Evolutionary conservation across 768 basidiomycete species (phyloP).

Genomic region (Botryobasidium botryosum): DNA sequence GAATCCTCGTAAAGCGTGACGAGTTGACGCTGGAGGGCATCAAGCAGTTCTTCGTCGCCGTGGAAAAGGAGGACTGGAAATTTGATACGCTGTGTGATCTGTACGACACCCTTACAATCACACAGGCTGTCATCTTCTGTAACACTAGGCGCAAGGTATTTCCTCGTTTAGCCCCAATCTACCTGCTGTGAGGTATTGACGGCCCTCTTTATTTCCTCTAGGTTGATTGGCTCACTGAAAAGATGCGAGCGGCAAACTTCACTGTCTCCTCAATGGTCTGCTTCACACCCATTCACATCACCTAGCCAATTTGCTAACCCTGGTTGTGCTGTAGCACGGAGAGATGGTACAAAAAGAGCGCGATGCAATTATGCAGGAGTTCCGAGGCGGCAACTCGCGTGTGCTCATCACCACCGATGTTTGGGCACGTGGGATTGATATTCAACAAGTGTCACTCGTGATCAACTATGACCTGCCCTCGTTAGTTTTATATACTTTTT

Average conservation of each 20-base stretch:
- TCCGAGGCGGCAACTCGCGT: slow-evolving; percentile 22
- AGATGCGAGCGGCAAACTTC: slow-evolving; percentile 30
- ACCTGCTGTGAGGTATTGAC: too few species aligned
- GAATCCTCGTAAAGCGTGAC: slow-evolving; percentile 33
- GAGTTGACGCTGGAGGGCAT: slow-evolving; percentile 30
- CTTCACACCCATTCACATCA: not conserved
- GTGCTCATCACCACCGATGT: slow-evolving; percentile 27
- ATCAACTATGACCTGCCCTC: slow-evolving; percentile 28
- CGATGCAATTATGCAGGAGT: slow-evolving; percentile 26
- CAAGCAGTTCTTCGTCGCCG: slow-evolving; percentile 27
- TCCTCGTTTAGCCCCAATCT: not conserved
- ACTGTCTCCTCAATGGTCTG: slow-evolving; percentile 22
- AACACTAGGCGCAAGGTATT: slow-evolving; percentile 29
- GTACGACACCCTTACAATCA: slow-evolving; percentile 33
- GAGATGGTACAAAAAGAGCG: slow-evolving; percentile 26
- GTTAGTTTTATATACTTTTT: slow-evolving; percentile 1
- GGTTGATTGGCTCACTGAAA: slow-evolving; percentile 32
- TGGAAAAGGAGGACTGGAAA: slow-evolving; percentile 37
- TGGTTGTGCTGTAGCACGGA: slow-evolving; percentile 14
- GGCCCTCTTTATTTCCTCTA: not conserved
- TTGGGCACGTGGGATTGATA: slow-evolving; percentile 32
- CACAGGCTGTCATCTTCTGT: slow-evolving; percentile 35
- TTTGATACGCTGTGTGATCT: slow-evolving; percentile 32
- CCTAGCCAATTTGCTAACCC: too few species aligned
- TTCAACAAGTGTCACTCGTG: slow-evolving; percentile 30